Base-by-base conservation (phyloP, 192 early-diverging fungal genomes). In the Podila minutissima region DNA sequence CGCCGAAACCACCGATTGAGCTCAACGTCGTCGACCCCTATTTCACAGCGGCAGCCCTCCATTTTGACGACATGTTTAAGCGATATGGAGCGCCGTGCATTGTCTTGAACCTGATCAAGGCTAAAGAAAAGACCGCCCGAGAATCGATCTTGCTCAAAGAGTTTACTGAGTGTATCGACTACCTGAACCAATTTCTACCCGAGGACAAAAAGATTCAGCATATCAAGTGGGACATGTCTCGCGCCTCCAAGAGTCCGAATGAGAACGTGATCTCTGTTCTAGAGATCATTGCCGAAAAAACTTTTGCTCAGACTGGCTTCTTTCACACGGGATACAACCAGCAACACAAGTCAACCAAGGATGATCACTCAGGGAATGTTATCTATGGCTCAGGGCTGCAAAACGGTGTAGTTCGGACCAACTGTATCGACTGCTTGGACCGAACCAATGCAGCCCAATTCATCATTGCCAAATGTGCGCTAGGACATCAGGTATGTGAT, bases 371-470 rank as follows among this genome's bases (percentile, higher is more conserved):
- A 31, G 31, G 64, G 22, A 72, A 51, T 38, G 5, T 51, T 7
- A 53, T 67, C 17, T 64, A 64, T 22, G 65, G 65, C 37, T 79
- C 75, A 19, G 70, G 75, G 38, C 82, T 85, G 12, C 97, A 99
- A 79, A 88, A 90, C 22, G 97, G 97, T 29, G 90, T 99, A 7
- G 88, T 97, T 5, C 88, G 98, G 20, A 97, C 96, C 65, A 99
- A 99, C 74, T 99, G 98, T 67, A 97, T 99, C 62, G 98, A 99
- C 74, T 99, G 98, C 84, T 72, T 99, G 24, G 98, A 99, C 83
- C 91, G 98, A 62, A 99, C 98, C 0, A 99, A 99, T 70, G 97
- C 98, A 0, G 98, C 98, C 0, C 97, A 98, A 67, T 96, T 97
- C 67, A 89, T 98, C 37, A 94, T 97, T 82, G 97, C 95, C 19